phyloP scores from a whole-genome alignment of 2,329 filamentous ascomycete genomes.

The Scopulariopsis brevicaulis region DNA sequence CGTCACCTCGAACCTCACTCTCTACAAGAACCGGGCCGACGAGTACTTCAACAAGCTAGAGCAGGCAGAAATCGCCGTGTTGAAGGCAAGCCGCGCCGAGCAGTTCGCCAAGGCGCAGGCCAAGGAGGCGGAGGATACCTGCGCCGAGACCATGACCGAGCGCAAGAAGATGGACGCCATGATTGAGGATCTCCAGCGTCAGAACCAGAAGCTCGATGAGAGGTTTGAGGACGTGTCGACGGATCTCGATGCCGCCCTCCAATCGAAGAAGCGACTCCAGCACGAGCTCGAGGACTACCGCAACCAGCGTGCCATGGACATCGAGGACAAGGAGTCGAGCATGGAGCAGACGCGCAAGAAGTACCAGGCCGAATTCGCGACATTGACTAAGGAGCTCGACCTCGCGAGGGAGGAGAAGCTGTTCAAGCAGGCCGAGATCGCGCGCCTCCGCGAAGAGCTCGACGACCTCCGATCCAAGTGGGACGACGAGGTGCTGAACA shows the following conservation, averaged over 20 bases:
- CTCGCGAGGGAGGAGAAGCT: conserved; percentile 80
- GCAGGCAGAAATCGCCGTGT: conserved; percentile 88
- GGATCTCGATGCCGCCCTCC: conserved; percentile 72
- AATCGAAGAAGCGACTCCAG: conserved; percentile 88
- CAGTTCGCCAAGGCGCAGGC: conserved; percentile 88
- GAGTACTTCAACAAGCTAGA: conserved; percentile 97
- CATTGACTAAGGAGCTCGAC: conserved; percentile 83
- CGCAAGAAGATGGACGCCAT: conserved; percentile 78
- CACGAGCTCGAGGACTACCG: conserved; percentile 97
- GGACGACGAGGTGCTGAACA: conserved; percentile 97
- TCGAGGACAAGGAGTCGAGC: conserved; percentile 91
- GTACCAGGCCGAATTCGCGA: conserved; percentile 87
- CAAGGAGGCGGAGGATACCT: conserved; percentile 83
- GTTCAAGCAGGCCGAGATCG: conserved; percentile 79
- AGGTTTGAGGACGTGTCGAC: conserved; percentile 84
- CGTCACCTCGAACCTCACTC: conserved; percentile 67
- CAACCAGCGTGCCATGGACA: conserved; percentile 86
- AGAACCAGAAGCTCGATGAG: conserved; percentile 83
- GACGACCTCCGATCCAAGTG: conserved; percentile 92
- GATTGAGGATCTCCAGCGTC: conserved; percentile 82
- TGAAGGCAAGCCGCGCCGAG: conserved; percentile 85
- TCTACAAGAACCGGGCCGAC: conserved; percentile 88
- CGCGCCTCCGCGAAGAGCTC: conserved; percentile 84
- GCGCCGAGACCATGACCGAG: conserved; percentile 81
- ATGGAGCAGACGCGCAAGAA: conserved; percentile 97